Base-by-base conservation (phyloP, 1,139 yeast species). In the Scheffersomyces illinoinensis region DNA sequence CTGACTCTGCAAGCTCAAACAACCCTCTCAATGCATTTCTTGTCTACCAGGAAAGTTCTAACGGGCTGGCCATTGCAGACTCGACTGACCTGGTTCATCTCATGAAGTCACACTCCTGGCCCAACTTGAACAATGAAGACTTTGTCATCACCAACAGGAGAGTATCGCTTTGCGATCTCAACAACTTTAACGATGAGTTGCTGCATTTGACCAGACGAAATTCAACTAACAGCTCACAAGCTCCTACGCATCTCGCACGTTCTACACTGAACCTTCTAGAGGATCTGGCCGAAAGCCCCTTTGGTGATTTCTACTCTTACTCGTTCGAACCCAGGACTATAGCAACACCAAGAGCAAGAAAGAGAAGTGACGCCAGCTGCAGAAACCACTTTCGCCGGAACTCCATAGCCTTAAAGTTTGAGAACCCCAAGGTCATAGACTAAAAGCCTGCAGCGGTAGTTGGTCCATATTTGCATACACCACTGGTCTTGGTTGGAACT, bases 361-460 rank as follows among this genome's bases (percentile, higher is more conserved):
- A 54, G 48, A 26, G 53, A 4, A 55, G 57, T 46, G 52, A 50
- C n/a, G 12, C 17, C 43, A 47, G 47, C 20, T 54, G 58, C 4
- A 62, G 62, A 52, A 67, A 70, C 53, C 79, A 76, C 61, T 70
- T 67, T 53, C 62, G 81, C 39, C 60, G 79, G 21, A 70, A 69
- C 52, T 69, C 78, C 1, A 71, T 75, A 12, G 80, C 81, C 0
- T 62, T 77, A 19, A 72, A 70, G 59, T 77, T 77, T 59, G 70
- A 71, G 21, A 60, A 64, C 50, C 71, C 78, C 5, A 59, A 61
- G 53, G 57, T 58, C 10, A 56, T 60, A 23, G 59, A 55, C 53
- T 48, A 21, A 20, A 48, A 20, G 17, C 23, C n/a, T 18, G 19
- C 54, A 17, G 23, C 19, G 49, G 49, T 51, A 46, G 46, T 48